These are phyloP conservation scores for Trichoderma aggressivum DNA, from an alignment of 2,329 filamentous ascomycete genomes.

Conservation along the genomic window DNA sequence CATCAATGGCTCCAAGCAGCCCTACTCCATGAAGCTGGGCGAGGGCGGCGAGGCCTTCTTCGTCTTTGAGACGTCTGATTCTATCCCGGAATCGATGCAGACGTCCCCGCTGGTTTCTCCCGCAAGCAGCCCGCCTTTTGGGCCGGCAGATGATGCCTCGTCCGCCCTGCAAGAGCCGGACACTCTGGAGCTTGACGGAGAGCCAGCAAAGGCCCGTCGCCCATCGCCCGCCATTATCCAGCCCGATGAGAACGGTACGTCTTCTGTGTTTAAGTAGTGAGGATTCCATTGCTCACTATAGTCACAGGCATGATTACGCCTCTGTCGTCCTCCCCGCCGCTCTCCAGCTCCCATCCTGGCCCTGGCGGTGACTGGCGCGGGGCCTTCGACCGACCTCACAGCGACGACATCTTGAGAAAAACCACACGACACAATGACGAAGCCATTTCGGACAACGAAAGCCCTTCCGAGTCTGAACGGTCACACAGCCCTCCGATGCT, in stretches of 20 bases:
- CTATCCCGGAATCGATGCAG: conserved; percentile 88
- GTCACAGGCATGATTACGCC: conserved; percentile 49
- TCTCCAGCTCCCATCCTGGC: conserved; percentile 43
- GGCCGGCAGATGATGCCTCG: conserved; percentile 33
- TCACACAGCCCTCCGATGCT: conserved; percentile 76
- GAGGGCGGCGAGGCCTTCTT: conserved; percentile 98
- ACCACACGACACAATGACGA: conserved; percentile 42
- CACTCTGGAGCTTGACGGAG: conserved; percentile 61
- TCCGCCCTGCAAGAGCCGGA: conserved; percentile 63
- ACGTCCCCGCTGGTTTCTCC: conserved; percentile 93
- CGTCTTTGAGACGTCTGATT: conserved; percentile 91
- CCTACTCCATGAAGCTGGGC: conserved; percentile 97
- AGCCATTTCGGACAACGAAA: conserved; percentile 38
- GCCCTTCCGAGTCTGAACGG: conserved; percentile 46
- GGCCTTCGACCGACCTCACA: conserved; percentile 44
- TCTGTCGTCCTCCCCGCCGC: conserved; percentile 51
- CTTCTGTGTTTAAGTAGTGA: not conserved
- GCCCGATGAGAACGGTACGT: conserved; percentile 31
- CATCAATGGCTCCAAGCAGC: conserved; percentile 87
- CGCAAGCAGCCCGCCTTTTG: conserved; percentile 73
- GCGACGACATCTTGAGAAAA: conserved; percentile 52
- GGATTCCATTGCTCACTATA: conserved; percentile 7
- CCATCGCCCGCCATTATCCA: conserved; percentile 45
- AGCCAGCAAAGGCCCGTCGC: conserved; percentile 35
- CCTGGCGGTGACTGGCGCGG: conserved; percentile 54